Evolutionary conservation across 2,329 filamentous ascomycete genomes (phyloP).

Genomic region (Arthrobotrys pseudoclavata): DNA sequence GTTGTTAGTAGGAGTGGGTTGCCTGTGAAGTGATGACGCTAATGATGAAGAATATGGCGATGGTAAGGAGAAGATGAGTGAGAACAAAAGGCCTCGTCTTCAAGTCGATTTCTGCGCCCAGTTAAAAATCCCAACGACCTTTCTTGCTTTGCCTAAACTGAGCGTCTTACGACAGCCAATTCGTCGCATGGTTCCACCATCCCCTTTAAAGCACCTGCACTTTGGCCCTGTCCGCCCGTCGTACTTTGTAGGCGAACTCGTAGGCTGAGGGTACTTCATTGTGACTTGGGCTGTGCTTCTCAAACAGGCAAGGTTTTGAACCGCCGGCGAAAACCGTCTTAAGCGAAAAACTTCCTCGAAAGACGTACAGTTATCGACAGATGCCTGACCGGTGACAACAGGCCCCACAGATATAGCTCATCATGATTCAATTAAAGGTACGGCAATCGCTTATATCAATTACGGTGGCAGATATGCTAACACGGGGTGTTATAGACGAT

Average conservation of each 20-base stretch:
- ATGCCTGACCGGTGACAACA: slow-evolving; percentile 47
- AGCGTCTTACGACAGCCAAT: slow-evolving; percentile 33
- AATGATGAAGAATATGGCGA: slow-evolving; percentile 13
- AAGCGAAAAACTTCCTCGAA: slow-evolving; percentile 34
- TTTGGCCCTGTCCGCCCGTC: slow-evolving; percentile 13
- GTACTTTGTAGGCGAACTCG: slow-evolving; percentile 31
- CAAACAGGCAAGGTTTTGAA: slow-evolving; percentile 38
- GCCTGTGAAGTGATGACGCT: neutral
- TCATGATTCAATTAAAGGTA: slow-evolving; percentile 94
- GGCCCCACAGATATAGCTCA: slow-evolving; percentile 66
- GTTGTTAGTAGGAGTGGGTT: neutral
- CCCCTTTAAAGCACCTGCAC: slow-evolving; percentile 31
- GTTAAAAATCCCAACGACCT: slow-evolving; percentile 3
- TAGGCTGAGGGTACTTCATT: slow-evolving; percentile 26
- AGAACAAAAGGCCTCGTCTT: slow-evolving; percentile 15
- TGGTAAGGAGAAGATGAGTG: slow-evolving; percentile 24
- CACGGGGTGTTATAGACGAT: slow-evolving; percentile 76
- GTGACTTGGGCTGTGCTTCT: slow-evolving; percentile 34
- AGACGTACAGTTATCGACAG: slow-evolving; percentile 8
- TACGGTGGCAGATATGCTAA: slow-evolving; percentile 35
- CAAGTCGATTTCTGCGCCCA: slow-evolving; percentile 1
- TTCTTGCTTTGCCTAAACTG: neutral
- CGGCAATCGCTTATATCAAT: slow-evolving; percentile 17
- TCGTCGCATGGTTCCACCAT: slow-evolving; percentile 14
- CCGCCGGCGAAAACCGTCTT: slow-evolving; percentile 15